Conservation (phyloP, 257 asterid genomes). For the Pogostemon cablin region DNA sequence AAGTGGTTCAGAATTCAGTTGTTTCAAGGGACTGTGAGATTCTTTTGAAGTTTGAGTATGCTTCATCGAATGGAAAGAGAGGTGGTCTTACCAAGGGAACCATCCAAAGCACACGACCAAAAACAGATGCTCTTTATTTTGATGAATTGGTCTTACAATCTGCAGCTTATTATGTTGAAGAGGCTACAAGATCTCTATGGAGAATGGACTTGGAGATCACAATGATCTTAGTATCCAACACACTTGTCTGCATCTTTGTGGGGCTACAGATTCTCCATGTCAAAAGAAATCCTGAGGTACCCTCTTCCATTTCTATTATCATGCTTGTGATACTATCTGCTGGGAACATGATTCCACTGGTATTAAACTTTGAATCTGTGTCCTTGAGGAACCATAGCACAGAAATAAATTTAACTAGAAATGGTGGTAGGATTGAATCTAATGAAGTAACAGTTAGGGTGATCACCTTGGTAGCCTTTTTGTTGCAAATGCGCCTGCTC, state of each 20-base stretch:
- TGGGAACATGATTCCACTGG: conserved; percentile 67
- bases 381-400: conserved; percentile 36
- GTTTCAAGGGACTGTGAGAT: conserved; percentile 56
- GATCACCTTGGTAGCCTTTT: conserved; percentile 59
- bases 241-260: conserved; percentile 53
- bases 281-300: conserved; percentile 50
- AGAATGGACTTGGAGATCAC: conserved; percentile 78
- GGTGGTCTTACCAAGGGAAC: conserved; percentile 46
- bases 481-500: conserved; percentile 56
- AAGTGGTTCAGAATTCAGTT: conserved; percentile 23
- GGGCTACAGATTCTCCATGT: conserved; percentile 57
- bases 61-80: conserved; percentile 32
- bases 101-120: conserved; percentile 52
- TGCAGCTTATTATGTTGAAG: conserved; percentile 19
- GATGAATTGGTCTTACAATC: conserved; percentile 44
- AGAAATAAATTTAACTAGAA: conserved; percentile 27
- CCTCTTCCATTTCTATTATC: conserved; percentile 50
- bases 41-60: conserved; percentile 45
- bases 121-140: conserved; percentile 54
- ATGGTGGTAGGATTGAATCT: conserved; percentile 58
- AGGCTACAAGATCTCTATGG: conserved; percentile 47
- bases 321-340: conserved; percentile 58
- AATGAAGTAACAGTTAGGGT: conserved; percentile 60
- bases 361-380: conserved; percentile 66
- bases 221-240: conserved; percentile 58